Base-by-base conservation (phyloP, 305 asterid genomes). In the Fraxinus sp. region DNA sequence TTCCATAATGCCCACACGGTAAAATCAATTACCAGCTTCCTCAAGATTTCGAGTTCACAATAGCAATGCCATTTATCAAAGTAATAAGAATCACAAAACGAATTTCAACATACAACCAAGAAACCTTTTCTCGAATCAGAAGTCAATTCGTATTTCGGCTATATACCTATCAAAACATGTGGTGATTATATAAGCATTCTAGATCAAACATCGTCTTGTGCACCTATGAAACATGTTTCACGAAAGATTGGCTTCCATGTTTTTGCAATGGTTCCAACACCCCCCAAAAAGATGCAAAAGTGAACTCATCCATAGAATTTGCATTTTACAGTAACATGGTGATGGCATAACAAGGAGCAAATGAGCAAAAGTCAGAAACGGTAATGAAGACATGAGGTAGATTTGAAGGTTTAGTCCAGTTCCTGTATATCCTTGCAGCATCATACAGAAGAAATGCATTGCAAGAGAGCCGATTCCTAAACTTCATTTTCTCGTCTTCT, bases 301-400 rank as follows among this genome's bases (percentile, higher is more conserved):
- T 4, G 36, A 26, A 24, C 20, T 37, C 74, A 1, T 30, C 37
- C 74, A 68, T 1, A 68, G 20, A 36, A 6, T 66, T 28, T 80
- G 78, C 82, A 80, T 18, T 66, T 28, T 84, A 84, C 84, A 80
- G 39, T 13, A 55, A 9, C 74, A 11, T 39, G 79, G 55, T 68
- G 14, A 46, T 8, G 24, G 36, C 46, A 28, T 4, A 82, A 13
- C 10, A 32, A 68, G 46, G 36, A 77, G 71, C 41, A 35, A 39
- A 52, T 68, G 28, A 68, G 46, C 7, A 28, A 26, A 26, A 68
- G n/a, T 66, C 32, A 26, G 36, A 24, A 26, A 66, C 36, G 4
- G 36, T 24, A 66, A 24, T 59, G 32, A 66, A 7, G 16, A 10
- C 33, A 10, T 1, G 6, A 64, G 73, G 35, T 64, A 10, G 73